Evolutionary conservation across 1,284 basidiomycete species (phyloP).

Genomic region (Earliella scabrosa): DNA sequence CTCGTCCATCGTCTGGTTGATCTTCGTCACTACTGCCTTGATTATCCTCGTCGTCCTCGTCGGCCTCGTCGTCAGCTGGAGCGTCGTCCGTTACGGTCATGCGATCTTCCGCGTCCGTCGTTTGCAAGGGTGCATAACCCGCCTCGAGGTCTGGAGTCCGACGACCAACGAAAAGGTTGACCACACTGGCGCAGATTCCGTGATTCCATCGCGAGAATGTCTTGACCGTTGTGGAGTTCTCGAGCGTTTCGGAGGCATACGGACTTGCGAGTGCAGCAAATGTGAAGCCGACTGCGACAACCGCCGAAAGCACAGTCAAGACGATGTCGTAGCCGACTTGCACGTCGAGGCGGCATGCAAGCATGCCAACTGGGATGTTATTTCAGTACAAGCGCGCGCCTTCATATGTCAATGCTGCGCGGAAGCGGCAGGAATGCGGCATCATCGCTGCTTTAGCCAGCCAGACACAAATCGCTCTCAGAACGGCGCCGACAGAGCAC

Average conservation of each 20-base stretch:
- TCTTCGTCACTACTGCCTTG: slow-evolving; percentile 6
- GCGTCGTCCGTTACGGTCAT: neutral
- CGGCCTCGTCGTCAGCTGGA: slow-evolving; percentile 4
- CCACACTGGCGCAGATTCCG: slow-evolving; percentile 5
- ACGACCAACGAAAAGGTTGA: neutral
- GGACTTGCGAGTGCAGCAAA: slow-evolving; percentile 33
- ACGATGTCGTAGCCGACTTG: slow-evolving; percentile 29
- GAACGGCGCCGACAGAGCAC: no score
- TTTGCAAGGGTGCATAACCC: slow-evolving; percentile 8
- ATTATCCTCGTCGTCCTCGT: no score
- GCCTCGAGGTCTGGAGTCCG: slow-evolving; percentile 9
- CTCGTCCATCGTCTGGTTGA: neutral
- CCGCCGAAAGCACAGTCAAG: slow-evolving; percentile 36
- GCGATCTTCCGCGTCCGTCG: neutral
- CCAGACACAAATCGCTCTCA: no score
- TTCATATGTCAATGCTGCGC: no score
- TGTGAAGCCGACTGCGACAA: slow-evolving; percentile 34
- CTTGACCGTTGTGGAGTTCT: slow-evolving; percentile 19
- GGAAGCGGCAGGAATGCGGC: neutral
- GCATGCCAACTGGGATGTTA: slow-evolving; percentile 35
- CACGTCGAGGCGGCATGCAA: slow-evolving; percentile 36
- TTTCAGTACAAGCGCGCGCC: no score
- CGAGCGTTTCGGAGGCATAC: slow-evolving; percentile 28
- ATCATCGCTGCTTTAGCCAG: neutral
- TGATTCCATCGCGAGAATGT: slow-evolving; percentile 13